phyloP scores from a whole-genome alignment of 192 early-diverging fungal species.

The Jimgerdemannia lactiflua region DNA sequence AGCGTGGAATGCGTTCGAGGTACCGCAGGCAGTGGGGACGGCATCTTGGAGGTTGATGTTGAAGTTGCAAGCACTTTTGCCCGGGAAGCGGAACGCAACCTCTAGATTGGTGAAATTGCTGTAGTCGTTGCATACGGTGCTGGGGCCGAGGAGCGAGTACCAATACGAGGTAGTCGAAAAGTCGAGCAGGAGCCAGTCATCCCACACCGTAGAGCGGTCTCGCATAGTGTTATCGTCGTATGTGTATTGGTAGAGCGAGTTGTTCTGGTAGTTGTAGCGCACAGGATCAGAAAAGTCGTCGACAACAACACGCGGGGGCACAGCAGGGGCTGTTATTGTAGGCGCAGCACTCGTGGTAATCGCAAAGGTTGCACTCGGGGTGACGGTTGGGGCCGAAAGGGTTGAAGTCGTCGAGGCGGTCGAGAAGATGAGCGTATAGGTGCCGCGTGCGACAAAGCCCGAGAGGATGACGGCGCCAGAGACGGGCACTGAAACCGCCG shows the following conservation, averaged over 20 bases:
- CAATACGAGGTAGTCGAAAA: constrained; percentile 6
- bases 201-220: constrained; percentile 7
- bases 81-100: constrained; percentile 18
- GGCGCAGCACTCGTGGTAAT: constrained; percentile 2
- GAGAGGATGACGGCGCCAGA: constrained; percentile 16
- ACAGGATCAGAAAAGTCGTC: constrained; percentile 17
- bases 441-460: constrained; percentile 9
- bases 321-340: constrained; percentile 7
- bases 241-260: constrained; percentile 6
- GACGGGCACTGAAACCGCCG: neutral
- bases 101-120: constrained; percentile 9
- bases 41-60: neutral
- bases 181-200: constrained; percentile 13
- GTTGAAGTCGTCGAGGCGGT: constrained; percentile 9
- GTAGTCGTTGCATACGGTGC: constrained; percentile 17
- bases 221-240: constrained; percentile 15
- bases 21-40: neutral
- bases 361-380: constrained; percentile 8
- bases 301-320: neutral
- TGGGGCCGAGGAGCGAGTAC: constrained; percentile 12
- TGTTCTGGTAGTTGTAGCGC: constrained; percentile 15
- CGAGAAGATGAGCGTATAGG: constrained; percentile 11
- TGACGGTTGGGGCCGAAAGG: constrained; percentile 4
- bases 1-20: neutral
- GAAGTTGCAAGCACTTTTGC: neutral